Evolutionary conservation across 768 basidiomycete genomes (phyloP).

Genomic region (Calocybe cyanea): DNA sequence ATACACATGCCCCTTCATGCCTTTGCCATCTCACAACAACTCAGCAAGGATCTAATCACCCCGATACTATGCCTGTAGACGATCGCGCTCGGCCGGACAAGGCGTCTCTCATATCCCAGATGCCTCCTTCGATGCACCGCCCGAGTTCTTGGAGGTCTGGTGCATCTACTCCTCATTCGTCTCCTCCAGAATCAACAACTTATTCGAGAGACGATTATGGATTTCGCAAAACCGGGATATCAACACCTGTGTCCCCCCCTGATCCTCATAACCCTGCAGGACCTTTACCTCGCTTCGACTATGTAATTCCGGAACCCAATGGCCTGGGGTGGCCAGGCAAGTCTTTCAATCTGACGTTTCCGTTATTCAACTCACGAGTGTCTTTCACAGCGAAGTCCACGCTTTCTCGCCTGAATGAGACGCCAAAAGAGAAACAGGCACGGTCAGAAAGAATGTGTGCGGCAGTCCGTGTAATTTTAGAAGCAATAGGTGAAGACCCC

Average conservation of each 20-base stretch:
- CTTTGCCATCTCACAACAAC: conserved; percentile 44
- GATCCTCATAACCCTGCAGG: conserved; percentile 28
- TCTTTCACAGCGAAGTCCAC: conserved; percentile 78
- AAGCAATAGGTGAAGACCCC: conserved; percentile 98
- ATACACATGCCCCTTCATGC: conserved; percentile 34
- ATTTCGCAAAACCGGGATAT: conserved; percentile 68
- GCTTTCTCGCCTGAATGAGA: conserved; percentile 76
- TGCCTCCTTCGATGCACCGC: not conserved
- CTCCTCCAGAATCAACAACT: conserved; percentile 14
- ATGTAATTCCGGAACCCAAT: conserved; percentile 52
- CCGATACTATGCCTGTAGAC: not conserved
- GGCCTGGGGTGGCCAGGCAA: conserved; percentile 93
- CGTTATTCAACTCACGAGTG: conserved; percentile 1
- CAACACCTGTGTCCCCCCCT: conserved; percentile 49
- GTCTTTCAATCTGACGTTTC: conserved; percentile 14
- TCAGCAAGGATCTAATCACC: conserved; percentile 13
- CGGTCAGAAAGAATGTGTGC: conserved; percentile 74
- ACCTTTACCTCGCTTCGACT: conserved; percentile 32
- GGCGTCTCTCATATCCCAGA: too few species aligned
- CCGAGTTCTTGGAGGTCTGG: conserved; percentile 5
- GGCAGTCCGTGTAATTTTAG: conserved; percentile 89
- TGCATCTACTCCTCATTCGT: not conserved
- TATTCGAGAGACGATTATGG: conserved; percentile 75
- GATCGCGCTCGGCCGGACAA: conserved; percentile 1
- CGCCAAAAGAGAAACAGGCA: conserved; percentile 63